Conservation (phyloP, 495 filamentous ascomycete species). For the Lophiotrema nucula region DNA sequence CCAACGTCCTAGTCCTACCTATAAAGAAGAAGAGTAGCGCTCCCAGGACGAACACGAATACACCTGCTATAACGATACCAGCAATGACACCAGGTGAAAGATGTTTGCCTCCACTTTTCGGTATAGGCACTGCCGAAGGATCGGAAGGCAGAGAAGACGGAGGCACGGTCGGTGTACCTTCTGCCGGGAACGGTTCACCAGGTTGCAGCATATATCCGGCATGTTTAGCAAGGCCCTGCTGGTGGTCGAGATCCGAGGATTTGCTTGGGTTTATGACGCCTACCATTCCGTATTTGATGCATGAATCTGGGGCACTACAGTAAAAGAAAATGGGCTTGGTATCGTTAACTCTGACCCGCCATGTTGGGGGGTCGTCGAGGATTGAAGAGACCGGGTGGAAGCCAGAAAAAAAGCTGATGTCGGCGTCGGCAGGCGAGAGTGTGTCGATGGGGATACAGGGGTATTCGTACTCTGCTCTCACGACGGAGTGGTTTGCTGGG, state of each 20-base stretch:
- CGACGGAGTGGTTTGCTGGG: slow-evolving; percentile 55
- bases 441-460: slow-evolving; percentile 63
- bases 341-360: slow-evolving; percentile 53
- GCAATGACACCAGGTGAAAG: slow-evolving; percentile 47
- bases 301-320: slow-evolving; percentile 51
- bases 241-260: background rate
- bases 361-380: slow-evolving; percentile 53
- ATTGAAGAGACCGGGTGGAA: slow-evolving; percentile 16
- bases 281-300: slow-evolving; percentile 45
- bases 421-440: slow-evolving; percentile 40
- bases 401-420: slow-evolving; percentile 34
- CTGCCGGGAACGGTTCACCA: slow-evolving; percentile 42
- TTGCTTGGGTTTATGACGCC: slow-evolving; percentile 48
- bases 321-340: slow-evolving; percentile 63
- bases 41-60: slow-evolving; percentile 29
- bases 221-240: slow-evolving; percentile 36
- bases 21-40: slow-evolving; percentile 28
- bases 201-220: slow-evolving; percentile 44
- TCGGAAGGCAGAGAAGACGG: background rate
- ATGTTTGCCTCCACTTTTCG: background rate
- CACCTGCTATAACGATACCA: slow-evolving; percentile 43
- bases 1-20: slow-evolving; percentile 2
- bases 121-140: slow-evolving; percentile 8
- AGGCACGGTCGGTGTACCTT: slow-evolving; percentile 6
- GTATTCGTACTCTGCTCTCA: slow-evolving; percentile 28